A percentile compares a stretch with the other conserved stretches of the same genome.
Conservation (phyloP, 2,329 filamentous ascomycete genomes). For the Acarospora socialis region DNA sequence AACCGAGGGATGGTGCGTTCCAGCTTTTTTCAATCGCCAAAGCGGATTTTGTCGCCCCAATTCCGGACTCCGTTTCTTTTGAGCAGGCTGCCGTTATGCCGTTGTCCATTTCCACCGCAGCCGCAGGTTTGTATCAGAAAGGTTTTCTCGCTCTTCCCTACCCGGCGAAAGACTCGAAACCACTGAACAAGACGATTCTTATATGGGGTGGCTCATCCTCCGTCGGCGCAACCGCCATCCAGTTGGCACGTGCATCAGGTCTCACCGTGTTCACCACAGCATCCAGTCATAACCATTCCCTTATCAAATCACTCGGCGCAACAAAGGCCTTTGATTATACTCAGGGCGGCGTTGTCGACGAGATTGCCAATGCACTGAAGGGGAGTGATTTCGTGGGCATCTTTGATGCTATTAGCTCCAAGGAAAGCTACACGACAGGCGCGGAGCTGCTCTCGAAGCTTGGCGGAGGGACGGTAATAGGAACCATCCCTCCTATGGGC, state of each 20-base stretch:
- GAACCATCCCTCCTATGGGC: background rate
- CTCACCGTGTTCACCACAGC: conserved; percentile 14
- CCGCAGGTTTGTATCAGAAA: conserved; percentile 11
- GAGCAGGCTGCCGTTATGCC: conserved; percentile 18
- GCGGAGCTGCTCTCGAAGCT: conserved; percentile 1
- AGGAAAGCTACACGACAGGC: conserved; percentile 3
- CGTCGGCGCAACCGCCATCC: conserved; percentile 12
- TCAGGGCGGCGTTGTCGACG: conserved; percentile 1
- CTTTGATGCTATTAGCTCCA: conserved; percentile 3
- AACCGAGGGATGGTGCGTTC: conserved; percentile 10
- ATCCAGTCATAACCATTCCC: conserved; percentile 13
- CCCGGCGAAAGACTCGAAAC: conserved; percentile 3
- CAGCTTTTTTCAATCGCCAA: conserved; percentile 11
- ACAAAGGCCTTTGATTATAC: conserved; percentile 17
- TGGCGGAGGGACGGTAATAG: conserved; percentile 1
- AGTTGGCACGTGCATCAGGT: conserved; percentile 10
- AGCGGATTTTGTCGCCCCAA: conserved; percentile 10
- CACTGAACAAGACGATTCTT: conserved; percentile 11
- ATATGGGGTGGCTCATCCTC: conserved; percentile 15
- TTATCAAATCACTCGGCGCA: conserved; percentile 21
- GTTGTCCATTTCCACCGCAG: conserved; percentile 16
- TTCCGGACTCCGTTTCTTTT: conserved; percentile 16
- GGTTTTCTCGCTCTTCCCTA: conserved; percentile 8
- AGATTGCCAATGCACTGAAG: conserved; percentile 7
- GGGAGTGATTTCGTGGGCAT: conserved; percentile 2